phyloP scores from a whole-genome alignment of 2,329 filamentous ascomycete species.

The Calonectria naviculata region DNA sequence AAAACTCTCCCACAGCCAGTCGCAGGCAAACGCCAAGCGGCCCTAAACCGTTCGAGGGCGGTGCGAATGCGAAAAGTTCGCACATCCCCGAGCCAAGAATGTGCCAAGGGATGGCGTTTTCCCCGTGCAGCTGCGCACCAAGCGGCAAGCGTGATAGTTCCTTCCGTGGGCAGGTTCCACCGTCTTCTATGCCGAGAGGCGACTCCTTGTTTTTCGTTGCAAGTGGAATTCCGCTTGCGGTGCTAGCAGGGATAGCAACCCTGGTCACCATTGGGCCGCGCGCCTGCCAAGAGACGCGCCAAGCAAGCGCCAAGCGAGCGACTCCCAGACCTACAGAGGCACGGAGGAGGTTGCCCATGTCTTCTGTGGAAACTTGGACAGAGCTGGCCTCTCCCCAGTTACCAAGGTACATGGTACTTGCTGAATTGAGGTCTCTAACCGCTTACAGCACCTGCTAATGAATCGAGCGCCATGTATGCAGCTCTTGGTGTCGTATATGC shows the following conservation, averaged over 20 bases:
- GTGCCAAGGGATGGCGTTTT: conserved; percentile 16
- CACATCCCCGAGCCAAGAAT: conserved; percentile 23
- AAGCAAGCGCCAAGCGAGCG: conserved; percentile 26
- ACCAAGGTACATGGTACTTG: background rate
- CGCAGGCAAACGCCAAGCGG: background rate
- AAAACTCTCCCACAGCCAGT: conserved; percentile 36
- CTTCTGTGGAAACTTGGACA: background rate
- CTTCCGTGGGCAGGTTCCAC: conserved; percentile 7
- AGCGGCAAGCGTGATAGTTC: conserved; percentile 7
- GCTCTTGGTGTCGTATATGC: conserved; percentile 24
- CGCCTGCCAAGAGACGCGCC: conserved; percentile 23
- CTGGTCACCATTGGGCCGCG: conserved; percentile 10
- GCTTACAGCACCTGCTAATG: no score
- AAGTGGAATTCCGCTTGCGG: conserved; percentile 7
- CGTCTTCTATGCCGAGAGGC: conserved; percentile 2
- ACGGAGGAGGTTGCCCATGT: background rate
- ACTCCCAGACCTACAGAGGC: conserved; percentile 18
- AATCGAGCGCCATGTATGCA: conserved; percentile 6
- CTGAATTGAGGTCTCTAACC: background rate
- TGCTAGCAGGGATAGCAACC: background rate
- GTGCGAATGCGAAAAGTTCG: background rate
- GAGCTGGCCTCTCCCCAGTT: background rate
- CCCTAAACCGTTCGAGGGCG: conserved; percentile 31
- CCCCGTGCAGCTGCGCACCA: conserved; percentile 2
- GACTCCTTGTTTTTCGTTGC: background rate